Evolutionary conservation across 2,329 filamentous ascomycete genomes (phyloP).

Genomic region (Graphium sp.): DNA sequence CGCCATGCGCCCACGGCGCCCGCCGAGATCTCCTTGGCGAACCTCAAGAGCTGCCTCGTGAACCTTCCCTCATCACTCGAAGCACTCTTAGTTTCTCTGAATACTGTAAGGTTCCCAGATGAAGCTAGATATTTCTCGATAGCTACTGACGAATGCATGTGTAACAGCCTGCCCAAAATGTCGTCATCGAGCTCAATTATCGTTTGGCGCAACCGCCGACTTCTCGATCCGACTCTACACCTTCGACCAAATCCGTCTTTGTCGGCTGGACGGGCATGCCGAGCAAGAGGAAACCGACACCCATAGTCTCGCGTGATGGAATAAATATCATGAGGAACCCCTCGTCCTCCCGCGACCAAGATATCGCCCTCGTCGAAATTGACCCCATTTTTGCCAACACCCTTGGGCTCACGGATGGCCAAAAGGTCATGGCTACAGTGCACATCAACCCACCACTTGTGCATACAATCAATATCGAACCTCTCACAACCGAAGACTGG

Average conservation of each 20-base stretch:
- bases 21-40: conserved; percentile 71
- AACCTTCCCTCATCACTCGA: conserved; percentile 80
- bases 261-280: conserved; percentile 97
- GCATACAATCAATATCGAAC: conserved; percentile 93
- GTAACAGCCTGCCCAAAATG: conserved; percentile 86
- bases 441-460: conserved; percentile 84
- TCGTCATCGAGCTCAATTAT: conserved; percentile 81
- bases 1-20: conserved; percentile 46
- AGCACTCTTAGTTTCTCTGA: conserved; percentile 70
- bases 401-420: conserved; percentile 63
- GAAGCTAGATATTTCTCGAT: not conserved
- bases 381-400: conserved; percentile 70
- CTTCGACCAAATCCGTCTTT: conserved; percentile 55
- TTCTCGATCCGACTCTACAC: conserved; percentile 25
- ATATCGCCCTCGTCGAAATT: conserved; percentile 64
- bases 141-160: too few relatives aligned
- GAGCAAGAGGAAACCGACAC: conserved; percentile 65
- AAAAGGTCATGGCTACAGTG: conserved; percentile 55
- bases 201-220: conserved; percentile 22
- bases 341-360: conserved; percentile 51
- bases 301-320: conserved; percentile 59
- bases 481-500: conserved; percentile 89
- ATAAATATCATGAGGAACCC: conserved; percentile 41
- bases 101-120: conserved; percentile 48
- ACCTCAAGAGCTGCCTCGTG: conserved; percentile 86